Evolutionary conservation across 768 basidiomycete species (phyloP).

Genomic region (Astraeus odoratus): DNA sequence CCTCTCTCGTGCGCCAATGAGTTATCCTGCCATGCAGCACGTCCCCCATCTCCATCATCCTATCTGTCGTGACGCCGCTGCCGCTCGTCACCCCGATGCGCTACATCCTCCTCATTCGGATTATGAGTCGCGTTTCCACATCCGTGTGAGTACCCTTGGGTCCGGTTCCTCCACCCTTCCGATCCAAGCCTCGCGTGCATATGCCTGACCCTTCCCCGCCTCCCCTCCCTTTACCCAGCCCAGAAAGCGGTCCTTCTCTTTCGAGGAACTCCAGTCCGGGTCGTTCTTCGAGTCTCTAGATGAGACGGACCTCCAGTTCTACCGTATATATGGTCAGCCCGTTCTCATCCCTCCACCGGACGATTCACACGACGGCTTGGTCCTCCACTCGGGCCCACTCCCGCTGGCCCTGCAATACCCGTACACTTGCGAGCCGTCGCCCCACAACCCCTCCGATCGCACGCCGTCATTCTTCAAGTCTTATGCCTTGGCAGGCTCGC

Average conservation of each 20-base stretch:
- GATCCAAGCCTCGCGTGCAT: too few species aligned
- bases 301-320: constrained; percentile 28
- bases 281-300: constrained; percentile 24
- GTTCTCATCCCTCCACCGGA: constrained; percentile 23
- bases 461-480: constrained; percentile 18
- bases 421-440: background rate
- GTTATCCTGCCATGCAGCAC: background rate
- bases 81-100: too few species aligned
- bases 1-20: background rate
- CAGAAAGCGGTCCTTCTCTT: constrained; percentile 25
- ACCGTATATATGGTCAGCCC: constrained; percentile 26
- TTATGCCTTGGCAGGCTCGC: constrained; percentile 22
- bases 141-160: constrained; percentile 12
- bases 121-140: constrained; percentile 19
- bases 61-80: too few species aligned
- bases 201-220: background rate
- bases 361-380: constrained; percentile 15
- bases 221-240: constrained; percentile 11
- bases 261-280: constrained; percentile 29
- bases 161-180: background rate
- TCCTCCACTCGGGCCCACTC: constrained; percentile 3
- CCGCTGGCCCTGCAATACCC: constrained; percentile 4
- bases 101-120: background rate
- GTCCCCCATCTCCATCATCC: too few species aligned
- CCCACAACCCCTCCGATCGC: background rate